Evolutionary conservation across 75 land plant genomes (phyloP).

Genomic region (Cunninghamia lanceolata): DNA sequence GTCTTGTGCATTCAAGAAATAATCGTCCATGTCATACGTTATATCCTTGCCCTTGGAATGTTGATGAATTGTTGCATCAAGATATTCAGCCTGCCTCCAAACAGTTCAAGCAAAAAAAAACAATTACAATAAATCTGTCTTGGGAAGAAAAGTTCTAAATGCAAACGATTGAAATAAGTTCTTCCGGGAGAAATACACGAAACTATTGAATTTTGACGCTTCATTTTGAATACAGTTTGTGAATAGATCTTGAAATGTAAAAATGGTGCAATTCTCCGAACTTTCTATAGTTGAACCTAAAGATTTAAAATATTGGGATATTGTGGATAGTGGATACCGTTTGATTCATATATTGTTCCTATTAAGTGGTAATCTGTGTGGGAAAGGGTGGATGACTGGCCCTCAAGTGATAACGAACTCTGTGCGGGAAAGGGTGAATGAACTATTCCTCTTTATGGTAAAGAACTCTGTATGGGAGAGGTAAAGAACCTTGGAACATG

Average conservation of each 20-base stretch:
- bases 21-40: background rate
- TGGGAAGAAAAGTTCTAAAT: background rate
- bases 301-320: background rate
- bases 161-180: no score
- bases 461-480: background rate
- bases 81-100: slow-evolving; percentile 2
- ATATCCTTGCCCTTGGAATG: background rate
- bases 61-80: background rate
- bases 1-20: slow-evolving; percentile 9
- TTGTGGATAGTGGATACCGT: background rate
- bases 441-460: background rate
- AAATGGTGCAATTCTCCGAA: background rate
- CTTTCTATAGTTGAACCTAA: background rate
- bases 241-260: background rate
- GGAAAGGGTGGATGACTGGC: background rate
- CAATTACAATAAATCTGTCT: background rate
- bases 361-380: background rate
- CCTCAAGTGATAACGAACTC: background rate
- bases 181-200: background rate
- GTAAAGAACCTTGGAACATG: no score
- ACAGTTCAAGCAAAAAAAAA: background rate
- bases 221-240: background rate
- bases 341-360: background rate
- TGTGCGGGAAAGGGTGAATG: background rate
- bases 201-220: background rate